Conservation (phyloP, 148 eudicot genomes). For the Rhododendron griersonianum region DNA sequence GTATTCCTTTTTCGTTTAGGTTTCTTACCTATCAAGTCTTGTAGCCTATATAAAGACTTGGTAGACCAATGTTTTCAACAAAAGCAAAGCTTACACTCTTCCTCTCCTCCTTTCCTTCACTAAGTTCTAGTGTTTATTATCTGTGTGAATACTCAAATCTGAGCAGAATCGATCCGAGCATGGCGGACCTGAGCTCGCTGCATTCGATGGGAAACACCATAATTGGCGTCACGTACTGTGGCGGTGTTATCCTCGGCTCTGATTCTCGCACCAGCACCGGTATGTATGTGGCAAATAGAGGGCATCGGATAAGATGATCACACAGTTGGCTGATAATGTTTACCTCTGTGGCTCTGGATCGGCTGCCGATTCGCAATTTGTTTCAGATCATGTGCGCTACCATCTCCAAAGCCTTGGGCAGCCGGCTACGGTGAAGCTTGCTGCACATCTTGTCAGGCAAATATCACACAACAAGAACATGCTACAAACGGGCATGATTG, state of each 20-base stretch:
- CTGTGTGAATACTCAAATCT: background rate
- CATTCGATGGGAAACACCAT: conserved; percentile 95
- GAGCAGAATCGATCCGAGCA: background rate
- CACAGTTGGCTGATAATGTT: conserved; percentile 86
- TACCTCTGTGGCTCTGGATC: conserved; percentile 96
- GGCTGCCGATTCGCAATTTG: conserved; percentile 97
- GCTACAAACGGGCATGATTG: conserved; percentile 89
- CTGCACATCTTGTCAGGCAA: conserved; percentile 83
- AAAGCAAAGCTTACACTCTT: too few relatives aligned
- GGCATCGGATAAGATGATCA: conserved; percentile 86
- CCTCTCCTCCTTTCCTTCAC: background rate
- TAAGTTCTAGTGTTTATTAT: background rate
- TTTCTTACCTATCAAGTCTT: too few relatives aligned
- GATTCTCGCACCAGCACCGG: conserved; percentile 98
- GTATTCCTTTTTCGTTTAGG: too few relatives aligned
- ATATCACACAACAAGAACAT: conserved; percentile 80
- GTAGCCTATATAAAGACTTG: too few relatives aligned
- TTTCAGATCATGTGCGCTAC: conserved; percentile 88
- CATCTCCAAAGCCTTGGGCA: conserved; percentile 89
- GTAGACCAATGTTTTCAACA: too few relatives aligned
- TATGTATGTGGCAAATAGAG: conserved; percentile 94
- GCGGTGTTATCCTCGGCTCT: conserved; percentile 93
- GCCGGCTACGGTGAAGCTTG: conserved; percentile 96
- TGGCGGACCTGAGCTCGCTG: conserved; percentile 31
- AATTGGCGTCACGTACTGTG: conserved; percentile 87